Evolutionary conservation across 192 early-diverging fungal genomes (phyloP).

Genomic region (Backusella australiensis): DNA sequence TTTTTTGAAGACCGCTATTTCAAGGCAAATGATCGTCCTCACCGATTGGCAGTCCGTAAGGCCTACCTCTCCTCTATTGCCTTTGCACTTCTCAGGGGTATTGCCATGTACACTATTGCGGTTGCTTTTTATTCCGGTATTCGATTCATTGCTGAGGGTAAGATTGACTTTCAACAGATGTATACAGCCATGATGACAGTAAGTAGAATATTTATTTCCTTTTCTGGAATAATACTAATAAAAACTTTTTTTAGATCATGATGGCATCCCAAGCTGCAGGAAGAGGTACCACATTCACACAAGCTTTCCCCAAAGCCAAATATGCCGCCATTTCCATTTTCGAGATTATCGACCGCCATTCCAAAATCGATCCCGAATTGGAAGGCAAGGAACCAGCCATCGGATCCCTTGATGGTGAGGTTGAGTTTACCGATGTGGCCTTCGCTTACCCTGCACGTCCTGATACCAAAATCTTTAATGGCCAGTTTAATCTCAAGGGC

Average conservation of each 20-base stretch:
- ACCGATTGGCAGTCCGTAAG: conserved; percentile 61
- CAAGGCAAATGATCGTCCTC: conserved; percentile 59
- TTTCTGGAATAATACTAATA: no score
- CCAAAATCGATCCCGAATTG: conserved; percentile 60
- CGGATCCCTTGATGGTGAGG: conserved; percentile 40
- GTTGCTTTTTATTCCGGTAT: conserved; percentile 72
- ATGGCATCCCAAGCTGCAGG: conserved; percentile 62
- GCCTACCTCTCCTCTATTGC: conserved; percentile 58
- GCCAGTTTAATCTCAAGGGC: conserved; percentile 47
- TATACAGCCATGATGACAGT: conserved; percentile 28
- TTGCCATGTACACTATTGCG: conserved; percentile 72
- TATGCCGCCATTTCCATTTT: conserved; percentile 73
- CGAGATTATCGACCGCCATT: conserved; percentile 62
- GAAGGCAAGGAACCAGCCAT: conserved; percentile 48
- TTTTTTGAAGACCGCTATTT: conserved; percentile 65
- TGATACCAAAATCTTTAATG: conserved; percentile 56
- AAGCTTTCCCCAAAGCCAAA: conserved; percentile 77
- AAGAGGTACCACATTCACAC: conserved; percentile 63
- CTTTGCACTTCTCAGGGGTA: conserved; percentile 65
- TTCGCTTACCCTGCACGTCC: conserved; percentile 71
- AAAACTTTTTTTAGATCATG: conserved; percentile 16
- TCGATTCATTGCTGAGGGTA: conserved; percentile 10
- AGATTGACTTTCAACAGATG: conserved; percentile 18
- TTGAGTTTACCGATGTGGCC: conserved; percentile 50
- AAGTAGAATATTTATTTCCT: conserved; percentile 8